Percentiles rank a stretch among this genome's conserved stretches.
phyloP scores from a whole-genome alignment of 2,329 filamentous ascomycete genomes.

The Colletotrichum navitas region DNA sequence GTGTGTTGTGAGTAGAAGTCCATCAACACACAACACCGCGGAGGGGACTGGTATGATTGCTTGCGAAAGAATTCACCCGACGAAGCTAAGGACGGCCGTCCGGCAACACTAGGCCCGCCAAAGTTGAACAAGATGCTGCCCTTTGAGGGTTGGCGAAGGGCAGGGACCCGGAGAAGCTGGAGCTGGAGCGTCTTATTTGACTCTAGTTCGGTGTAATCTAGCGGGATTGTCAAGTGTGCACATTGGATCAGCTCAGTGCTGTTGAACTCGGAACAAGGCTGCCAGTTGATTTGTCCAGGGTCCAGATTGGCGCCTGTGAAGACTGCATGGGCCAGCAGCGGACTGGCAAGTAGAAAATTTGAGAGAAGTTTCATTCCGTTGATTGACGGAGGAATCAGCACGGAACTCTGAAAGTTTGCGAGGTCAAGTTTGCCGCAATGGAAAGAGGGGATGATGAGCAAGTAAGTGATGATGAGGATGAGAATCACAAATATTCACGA shows the following conservation, averaged over 20 bases:
- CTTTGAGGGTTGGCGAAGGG: conserved; percentile 44
- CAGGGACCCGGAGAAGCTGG: conserved; percentile 28
- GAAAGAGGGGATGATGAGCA: not conserved
- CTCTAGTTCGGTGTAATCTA: conserved; percentile 53
- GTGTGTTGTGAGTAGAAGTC: no score
- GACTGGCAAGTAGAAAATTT: not conserved
- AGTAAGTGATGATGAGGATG: not conserved
- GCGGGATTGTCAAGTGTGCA: conserved; percentile 53
- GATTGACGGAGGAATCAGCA: not conserved
- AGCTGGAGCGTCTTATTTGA: conserved; percentile 44
- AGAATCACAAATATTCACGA: not conserved
- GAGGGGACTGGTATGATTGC: no score
- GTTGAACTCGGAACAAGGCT: conserved; percentile 5
- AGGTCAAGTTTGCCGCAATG: no score
- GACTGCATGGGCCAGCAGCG: not conserved
- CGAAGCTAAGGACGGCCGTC: no score
- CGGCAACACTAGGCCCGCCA: no score
- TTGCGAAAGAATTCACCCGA: no score
- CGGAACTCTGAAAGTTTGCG: not conserved
- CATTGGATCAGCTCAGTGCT: conserved; percentile 49
- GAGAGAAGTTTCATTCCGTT: not conserved
- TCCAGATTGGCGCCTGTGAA: not conserved
- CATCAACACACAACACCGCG: no score
- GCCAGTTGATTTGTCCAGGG: not conserved
- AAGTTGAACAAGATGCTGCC: conserved; percentile 50